These are phyloP conservation scores for Astrothelium macrocarpum DNA, from an alignment of 495 filamentous ascomycete species.

Conservation along the genomic window DNA sequence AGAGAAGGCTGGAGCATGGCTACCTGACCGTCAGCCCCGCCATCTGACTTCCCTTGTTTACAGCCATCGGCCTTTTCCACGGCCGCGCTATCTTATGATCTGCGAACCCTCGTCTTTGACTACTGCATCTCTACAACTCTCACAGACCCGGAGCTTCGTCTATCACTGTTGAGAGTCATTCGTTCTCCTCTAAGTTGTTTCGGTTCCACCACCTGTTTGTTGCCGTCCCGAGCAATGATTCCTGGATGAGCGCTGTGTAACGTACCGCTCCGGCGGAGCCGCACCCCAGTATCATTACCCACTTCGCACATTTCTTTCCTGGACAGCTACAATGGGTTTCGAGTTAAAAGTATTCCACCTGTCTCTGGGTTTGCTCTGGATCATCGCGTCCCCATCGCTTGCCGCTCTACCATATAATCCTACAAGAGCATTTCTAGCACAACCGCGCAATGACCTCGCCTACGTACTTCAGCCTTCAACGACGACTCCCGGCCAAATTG, in stretches of 20 bases:
- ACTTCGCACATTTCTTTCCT: not conserved
- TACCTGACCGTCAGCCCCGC: not conserved
- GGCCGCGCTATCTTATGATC: not conserved
- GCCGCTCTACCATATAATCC: conserved; percentile 61
- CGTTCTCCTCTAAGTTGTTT: no score
- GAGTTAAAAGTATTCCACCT: not conserved
- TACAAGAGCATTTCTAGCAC: conserved; percentile 52
- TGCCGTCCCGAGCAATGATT: not conserved
- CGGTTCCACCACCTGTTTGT: no score
- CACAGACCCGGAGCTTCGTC: not conserved
- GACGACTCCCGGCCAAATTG: conserved; percentile 31
- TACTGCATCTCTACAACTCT: not conserved
- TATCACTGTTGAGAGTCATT: not conserved
- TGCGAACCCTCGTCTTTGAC: conserved; percentile 2
- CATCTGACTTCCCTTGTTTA: not conserved
- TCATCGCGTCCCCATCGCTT: conserved; percentile 8
- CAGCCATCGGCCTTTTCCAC: not conserved
- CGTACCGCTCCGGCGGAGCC: not conserved
- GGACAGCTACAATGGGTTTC: not conserved
- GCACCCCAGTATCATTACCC: not conserved
- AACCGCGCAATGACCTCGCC: conserved; percentile 38
- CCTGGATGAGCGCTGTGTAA: not conserved
- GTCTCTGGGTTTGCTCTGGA: not conserved
- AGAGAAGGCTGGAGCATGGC: not conserved
- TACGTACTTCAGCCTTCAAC: conserved; percentile 53